Evolutionary conservation across 2,329 filamentous ascomycete genomes (phyloP).

Genomic region (Davidsoniella eucalypti): DNA sequence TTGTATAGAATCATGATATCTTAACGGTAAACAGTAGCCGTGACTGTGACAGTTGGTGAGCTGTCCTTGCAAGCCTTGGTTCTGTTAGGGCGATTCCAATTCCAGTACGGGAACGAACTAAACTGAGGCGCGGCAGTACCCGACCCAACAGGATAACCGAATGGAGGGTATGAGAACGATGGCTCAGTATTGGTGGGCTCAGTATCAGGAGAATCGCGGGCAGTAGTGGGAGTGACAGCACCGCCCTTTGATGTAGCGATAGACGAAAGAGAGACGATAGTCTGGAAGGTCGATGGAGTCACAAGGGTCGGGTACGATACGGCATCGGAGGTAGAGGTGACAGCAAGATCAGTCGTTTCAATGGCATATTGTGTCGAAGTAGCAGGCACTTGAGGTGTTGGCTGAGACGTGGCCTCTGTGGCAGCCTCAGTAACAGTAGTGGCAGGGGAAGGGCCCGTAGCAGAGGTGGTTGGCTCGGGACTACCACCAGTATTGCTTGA

Average conservation of each 20-base stretch:
- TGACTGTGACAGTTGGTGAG: neutral
- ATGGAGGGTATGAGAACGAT: neutral
- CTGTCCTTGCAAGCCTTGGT: conserved; percentile 1
- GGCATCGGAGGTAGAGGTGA: too few species aligned
- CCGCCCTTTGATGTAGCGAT: neutral
- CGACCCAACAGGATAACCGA: conserved; percentile 2
- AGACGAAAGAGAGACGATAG: neutral
- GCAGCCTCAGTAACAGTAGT: neutral
- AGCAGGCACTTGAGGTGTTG: neutral
- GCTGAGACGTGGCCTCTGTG: neutral
- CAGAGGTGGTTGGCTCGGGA: neutral
- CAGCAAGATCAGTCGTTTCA: conserved; percentile 23
- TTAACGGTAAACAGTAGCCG: neutral
- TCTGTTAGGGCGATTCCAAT: neutral
- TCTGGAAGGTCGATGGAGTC: neutral
- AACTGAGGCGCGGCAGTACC: neutral
- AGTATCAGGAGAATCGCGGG: neutral
- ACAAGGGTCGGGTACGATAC: too few species aligned
- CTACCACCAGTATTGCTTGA: neutral
- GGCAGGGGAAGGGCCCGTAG: neutral
- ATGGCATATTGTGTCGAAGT: conserved; percentile 14
- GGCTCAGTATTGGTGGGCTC: neutral
- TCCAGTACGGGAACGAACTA: too few species aligned
- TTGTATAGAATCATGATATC: too few species aligned
- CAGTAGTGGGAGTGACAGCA: neutral